phyloP scores from a whole-genome alignment of 2,329 filamentous ascomycete species.

The Diaporthe eres region DNA sequence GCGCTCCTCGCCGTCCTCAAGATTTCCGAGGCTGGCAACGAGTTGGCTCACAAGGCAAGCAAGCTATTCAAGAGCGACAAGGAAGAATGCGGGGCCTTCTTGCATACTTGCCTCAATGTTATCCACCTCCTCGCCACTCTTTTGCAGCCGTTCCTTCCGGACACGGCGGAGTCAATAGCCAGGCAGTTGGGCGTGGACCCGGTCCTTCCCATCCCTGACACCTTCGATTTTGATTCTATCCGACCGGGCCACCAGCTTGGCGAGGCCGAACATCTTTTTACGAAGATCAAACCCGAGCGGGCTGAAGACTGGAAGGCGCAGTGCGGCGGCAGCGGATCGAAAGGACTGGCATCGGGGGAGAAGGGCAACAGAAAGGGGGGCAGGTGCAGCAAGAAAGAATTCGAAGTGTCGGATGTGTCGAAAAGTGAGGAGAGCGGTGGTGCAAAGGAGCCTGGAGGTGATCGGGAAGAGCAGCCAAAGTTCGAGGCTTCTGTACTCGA shows the following conservation, averaged over 20 bases:
- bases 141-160: slow-evolving; percentile 12
- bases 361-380: background rate
- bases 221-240: background rate
- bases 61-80: background rate
- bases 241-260: background rate
- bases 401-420: too few relatives aligned
- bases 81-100: background rate
- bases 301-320: slow-evolving; percentile 4
- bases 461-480: background rate
- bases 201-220: background rate
- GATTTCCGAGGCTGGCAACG: slow-evolving; percentile 1
- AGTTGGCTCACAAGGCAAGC: background rate
- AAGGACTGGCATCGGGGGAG: background rate
- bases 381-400: too few relatives aligned
- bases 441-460: background rate
- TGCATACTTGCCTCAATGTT: background rate
- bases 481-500: background rate
- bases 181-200: slow-evolving; percentile 8
- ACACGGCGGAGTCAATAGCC: slow-evolving; percentile 9
- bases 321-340: background rate
- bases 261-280: background rate
- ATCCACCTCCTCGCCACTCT: slow-evolving; percentile 2
- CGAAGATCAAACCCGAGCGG: background rate
- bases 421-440: background rate
- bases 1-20: background rate